phyloP scores from a whole-genome alignment of 139 green algal genomes.

The Pedinophyceae sp. region DNA sequence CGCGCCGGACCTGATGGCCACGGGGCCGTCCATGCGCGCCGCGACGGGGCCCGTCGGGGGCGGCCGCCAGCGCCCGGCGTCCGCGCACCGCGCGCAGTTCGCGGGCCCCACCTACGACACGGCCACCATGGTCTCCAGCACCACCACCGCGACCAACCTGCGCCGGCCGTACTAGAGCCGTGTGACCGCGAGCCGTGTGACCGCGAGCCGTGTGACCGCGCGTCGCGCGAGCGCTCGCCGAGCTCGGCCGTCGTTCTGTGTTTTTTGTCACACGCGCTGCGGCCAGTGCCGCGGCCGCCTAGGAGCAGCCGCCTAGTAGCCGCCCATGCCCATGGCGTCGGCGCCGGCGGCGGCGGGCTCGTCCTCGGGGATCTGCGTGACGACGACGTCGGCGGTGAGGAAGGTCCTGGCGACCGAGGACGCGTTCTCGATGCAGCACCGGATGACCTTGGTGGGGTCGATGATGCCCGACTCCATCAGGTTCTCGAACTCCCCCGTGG shows the following conservation, averaged over 20 bases:
- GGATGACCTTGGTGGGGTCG: slow-evolving; percentile 95
- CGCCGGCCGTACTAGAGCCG: too few species aligned
- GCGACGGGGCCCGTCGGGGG: not conserved
- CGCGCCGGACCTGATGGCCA: slow-evolving; percentile 16
- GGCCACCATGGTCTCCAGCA: not conserved
- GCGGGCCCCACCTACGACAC: not conserved
- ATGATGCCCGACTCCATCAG: slow-evolving; percentile 94
- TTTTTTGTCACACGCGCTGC: too few species aligned
- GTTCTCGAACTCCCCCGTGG: slow-evolving; percentile 80
- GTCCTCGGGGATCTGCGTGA: slow-evolving; percentile 64
- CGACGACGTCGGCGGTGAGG: slow-evolving; percentile 85
- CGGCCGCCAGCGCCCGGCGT: not conserved
- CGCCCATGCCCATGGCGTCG: slow-evolving; percentile 33
- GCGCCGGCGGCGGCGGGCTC: slow-evolving; percentile 24
- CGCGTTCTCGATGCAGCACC: slow-evolving; percentile 90
- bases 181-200: too few species aligned
- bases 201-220: too few species aligned
- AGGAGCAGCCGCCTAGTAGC: too few species aligned
- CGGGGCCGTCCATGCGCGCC: slow-evolving; percentile 3
- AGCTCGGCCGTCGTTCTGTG: too few species aligned
- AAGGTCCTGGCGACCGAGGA: slow-evolving; percentile 93
- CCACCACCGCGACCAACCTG: not conserved
- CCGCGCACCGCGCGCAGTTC: not conserved
- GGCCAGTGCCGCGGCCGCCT: too few species aligned
- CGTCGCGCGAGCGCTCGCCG: too few species aligned